These are phyloP conservation scores for Pichia sp. DNA, from an alignment of 1,139 yeast species.

Conservation along the genomic window DNA sequence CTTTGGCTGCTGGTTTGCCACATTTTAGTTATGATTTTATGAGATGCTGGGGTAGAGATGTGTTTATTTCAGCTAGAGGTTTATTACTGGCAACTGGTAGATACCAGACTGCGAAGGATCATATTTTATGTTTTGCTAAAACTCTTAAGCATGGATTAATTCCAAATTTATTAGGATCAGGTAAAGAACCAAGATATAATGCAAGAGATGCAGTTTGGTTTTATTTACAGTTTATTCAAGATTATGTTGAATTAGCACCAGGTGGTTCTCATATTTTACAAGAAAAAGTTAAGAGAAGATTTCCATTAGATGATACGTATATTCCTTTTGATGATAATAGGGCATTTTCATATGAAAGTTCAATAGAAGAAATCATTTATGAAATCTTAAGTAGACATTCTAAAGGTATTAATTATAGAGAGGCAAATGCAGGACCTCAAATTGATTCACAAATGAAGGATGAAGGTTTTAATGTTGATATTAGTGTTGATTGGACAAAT, in stretches of 20 bases:
- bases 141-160: slow-evolving; percentile 93
- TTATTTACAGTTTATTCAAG: slow-evolving; percentile 81
- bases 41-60: slow-evolving; percentile 99
- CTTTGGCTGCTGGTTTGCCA: slow-evolving; percentile 94
- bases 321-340: slow-evolving; percentile 60
- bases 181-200: slow-evolving; percentile 88
- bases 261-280: slow-evolving; percentile 60
- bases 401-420: slow-evolving; percentile 77
- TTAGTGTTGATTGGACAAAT: slow-evolving; percentile 79
- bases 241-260: slow-evolving; percentile 65
- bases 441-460: slow-evolving; percentile 90
- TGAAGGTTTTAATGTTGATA: slow-evolving; percentile 83
- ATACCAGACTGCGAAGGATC: slow-evolving; percentile 69
- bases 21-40: slow-evolving; percentile 85
- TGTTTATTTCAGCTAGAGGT: slow-evolving; percentile 82
- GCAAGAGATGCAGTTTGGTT: slow-evolving; percentile 99
- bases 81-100: slow-evolving; percentile 72
- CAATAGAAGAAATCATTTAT: slow-evolving; percentile 69
- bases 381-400: slow-evolving; percentile 88
- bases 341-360: slow-evolving; percentile 68
- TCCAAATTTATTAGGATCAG: slow-evolving; percentile 89
- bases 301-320: slow-evolving; percentile 78
- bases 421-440: slow-evolving; percentile 89
- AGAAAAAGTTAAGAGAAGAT: slow-evolving; percentile 67
- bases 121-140: slow-evolving; percentile 81